Evolutionary conservation across 805 yeast genomes (phyloP).

Genomic region (Ogataea philodendri): DNA sequence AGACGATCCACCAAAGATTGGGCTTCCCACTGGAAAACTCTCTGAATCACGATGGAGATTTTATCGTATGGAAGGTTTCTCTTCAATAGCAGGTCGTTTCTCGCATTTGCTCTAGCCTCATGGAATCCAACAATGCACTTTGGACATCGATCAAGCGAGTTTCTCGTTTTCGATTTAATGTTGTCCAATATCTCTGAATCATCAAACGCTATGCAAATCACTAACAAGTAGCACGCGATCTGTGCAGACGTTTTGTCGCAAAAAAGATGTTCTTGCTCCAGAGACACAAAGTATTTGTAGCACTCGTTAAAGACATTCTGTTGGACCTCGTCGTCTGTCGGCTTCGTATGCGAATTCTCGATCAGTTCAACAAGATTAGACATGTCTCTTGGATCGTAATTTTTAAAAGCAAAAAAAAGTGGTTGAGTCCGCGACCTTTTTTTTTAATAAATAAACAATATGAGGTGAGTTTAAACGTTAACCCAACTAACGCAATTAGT

Average conservation of each 20-base stretch:
- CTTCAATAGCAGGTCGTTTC: conserved; percentile 49
- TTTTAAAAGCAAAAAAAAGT: conserved; percentile 3
- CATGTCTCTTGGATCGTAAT: conserved; percentile 3
- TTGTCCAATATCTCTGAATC: conserved; percentile 14
- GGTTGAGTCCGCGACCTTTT: conserved; percentile 8
- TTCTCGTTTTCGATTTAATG: conserved; percentile 13
- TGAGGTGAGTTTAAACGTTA: conserved; percentile 23
- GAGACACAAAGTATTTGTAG: conserved; percentile 24
- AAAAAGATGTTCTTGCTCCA: conserved; percentile 44
- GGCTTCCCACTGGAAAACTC: conserved; percentile 30
- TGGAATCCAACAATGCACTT: conserved; percentile 55
- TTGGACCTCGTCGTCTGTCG: conserved; percentile 35
- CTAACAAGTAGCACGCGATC: conserved; percentile 51
- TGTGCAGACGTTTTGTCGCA: conserved; percentile 53
- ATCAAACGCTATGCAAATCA: conserved; percentile 42
- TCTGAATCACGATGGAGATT: conserved; percentile 23
- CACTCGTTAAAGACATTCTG: conserved; percentile 40
- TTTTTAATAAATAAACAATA: conserved; percentile 4
- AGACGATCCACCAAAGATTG: conserved; percentile 17
- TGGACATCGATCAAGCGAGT: conserved; percentile 47
- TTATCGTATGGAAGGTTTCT: conserved; percentile 37
- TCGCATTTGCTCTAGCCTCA: conserved; percentile 48
- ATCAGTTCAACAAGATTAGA: conserved; percentile 16
- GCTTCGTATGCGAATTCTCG: conserved; percentile 32
- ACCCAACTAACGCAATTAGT: conserved; percentile 36